Evolutionary conservation across 257 asterid genomes (phyloP).

Genomic region (Apocynum venetum): DNA sequence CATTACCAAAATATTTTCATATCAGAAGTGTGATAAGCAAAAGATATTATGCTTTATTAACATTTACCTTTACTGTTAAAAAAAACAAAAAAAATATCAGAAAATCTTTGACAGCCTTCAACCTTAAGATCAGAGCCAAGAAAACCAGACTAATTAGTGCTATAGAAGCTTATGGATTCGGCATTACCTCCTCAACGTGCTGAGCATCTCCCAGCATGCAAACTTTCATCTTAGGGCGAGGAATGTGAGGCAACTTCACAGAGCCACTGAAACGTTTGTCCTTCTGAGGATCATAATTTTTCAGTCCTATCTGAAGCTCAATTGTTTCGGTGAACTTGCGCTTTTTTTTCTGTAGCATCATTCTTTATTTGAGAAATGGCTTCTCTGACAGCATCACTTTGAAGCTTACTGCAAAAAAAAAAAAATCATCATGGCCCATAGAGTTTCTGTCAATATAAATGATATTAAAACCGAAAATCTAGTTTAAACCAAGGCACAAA

Average conservation of each 20-base stretch:
- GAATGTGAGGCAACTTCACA: conserved; percentile 18
- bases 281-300: conserved; percentile 20
- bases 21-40: neutral
- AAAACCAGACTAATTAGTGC: neutral
- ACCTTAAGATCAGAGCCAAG: neutral
- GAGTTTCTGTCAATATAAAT: neutral
- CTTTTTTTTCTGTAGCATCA: conserved; percentile 6
- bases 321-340: conserved; percentile 19
- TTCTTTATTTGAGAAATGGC: conserved; percentile 6
- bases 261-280: conserved; percentile 23
- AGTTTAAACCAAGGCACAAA: neutral
- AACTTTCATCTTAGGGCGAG: conserved; percentile 22
- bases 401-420: conserved; percentile 19
- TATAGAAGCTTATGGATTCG: neutral
- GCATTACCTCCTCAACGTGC: conserved; percentile 15
- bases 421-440: neutral
- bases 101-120: neutral
- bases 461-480: neutral
- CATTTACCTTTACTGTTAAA: neutral
- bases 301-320: conserved; percentile 20
- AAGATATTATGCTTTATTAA: neutral
- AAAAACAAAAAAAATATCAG: neutral
- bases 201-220: conserved; percentile 24
- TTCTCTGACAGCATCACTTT: conserved; percentile 14
- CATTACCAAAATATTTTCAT: neutral